phyloP scores from a whole-genome alignment of 2,329 filamentous ascomycete genomes.

The Kalaharituber pfeilii region DNA sequence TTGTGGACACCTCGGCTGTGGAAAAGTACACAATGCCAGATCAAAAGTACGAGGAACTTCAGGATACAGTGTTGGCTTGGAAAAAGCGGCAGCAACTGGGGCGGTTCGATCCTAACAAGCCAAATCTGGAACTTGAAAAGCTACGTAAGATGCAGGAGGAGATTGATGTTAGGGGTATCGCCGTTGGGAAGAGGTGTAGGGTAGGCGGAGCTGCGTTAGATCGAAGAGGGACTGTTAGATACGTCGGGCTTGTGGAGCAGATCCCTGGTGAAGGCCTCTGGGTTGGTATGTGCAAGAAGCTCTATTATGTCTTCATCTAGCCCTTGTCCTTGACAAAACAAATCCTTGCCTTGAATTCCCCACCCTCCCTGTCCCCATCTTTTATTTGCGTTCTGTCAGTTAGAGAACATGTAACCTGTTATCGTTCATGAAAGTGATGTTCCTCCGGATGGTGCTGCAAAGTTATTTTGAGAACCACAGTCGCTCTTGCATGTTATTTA shows the following conservation, averaged over 20 bases:
- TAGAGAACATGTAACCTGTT: no score
- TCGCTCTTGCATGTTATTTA: no score
- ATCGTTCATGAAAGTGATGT: no score
- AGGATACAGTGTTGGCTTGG: conserved; percentile 83
- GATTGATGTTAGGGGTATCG: conserved; percentile 50
- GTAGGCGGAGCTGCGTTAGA: conserved; percentile 47
- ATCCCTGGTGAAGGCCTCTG: conserved; percentile 51
- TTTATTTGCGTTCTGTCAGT: background rate
- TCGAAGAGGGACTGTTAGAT: conserved; percentile 51
- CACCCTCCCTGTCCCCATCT: no score
- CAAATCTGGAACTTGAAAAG: conserved; percentile 54
- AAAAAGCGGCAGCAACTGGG: conserved; percentile 92
- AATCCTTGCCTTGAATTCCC: no score
- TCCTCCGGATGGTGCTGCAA: no score
- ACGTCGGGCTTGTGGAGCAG: conserved; percentile 56
- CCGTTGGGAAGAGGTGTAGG: conserved; percentile 44
- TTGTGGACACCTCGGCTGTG: conserved; percentile 61
- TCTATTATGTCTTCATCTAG: no score
- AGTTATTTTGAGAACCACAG: no score
- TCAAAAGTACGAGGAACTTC: conserved; percentile 67
- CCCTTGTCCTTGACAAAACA: background rate
- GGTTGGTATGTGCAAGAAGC: conserved; percentile 58
- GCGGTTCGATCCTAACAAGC: conserved; percentile 76
- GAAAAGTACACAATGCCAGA: conserved; percentile 82
- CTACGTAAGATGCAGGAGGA: conserved; percentile 51